phyloP scores from a whole-genome alignment of 73 alveolate genomes.

The Stentor roeselii region DNA sequence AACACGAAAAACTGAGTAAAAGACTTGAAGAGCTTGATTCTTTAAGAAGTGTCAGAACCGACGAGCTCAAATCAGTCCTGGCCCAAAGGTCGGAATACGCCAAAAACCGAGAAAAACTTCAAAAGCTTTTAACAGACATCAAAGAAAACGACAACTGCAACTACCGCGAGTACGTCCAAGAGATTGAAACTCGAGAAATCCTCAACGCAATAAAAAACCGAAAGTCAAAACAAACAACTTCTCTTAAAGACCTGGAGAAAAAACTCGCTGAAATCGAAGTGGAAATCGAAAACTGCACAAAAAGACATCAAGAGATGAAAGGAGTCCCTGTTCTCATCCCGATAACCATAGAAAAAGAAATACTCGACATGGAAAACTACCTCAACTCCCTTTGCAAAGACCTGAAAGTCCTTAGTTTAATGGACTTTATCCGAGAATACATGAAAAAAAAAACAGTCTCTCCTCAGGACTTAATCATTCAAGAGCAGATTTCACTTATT shows the following conservation, averaged over 20 bases:
- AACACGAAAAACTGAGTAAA: not conserved
- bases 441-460: not conserved
- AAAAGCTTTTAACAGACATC: not conserved
- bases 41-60: not conserved
- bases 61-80: not conserved
- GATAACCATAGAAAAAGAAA: constrained; percentile 1
- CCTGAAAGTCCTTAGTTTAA: not conserved
- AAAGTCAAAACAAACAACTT: not conserved
- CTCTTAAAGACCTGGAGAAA: not conserved
- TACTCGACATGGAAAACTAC: not conserved
- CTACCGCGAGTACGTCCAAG: not conserved
- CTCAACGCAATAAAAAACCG: not conserved
- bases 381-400: not conserved
- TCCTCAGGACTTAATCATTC: not conserved
- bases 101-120: not conserved
- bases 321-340: not conserved
- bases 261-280: constrained; percentile 5
- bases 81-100: not conserved
- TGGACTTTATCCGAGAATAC: not conserved
- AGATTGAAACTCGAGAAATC: constrained; percentile 12
- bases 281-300: not conserved
- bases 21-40: constrained; percentile 1
- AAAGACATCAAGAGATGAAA: too few species aligned
- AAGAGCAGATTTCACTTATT: not conserved
- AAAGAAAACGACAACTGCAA: not conserved